Base-by-base conservation (phyloP, 2,329 filamentous ascomycete genomes). In the Colletotrichum salicis region DNA sequence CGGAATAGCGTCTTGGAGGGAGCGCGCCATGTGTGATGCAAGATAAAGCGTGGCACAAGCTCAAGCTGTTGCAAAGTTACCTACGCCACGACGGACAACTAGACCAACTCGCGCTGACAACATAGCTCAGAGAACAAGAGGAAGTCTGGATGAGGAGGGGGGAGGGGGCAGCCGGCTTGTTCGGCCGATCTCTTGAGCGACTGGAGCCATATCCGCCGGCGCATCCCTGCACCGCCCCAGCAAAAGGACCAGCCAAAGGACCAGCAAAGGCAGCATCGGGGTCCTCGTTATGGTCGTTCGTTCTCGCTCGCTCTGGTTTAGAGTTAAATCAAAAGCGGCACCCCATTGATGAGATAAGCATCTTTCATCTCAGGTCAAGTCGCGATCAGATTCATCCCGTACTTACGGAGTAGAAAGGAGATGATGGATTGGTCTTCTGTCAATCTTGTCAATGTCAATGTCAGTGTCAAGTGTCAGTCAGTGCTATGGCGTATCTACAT, bases 161-260 rank as follows among this genome's bases (percentile, higher is more conserved):
- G 7, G 13, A 27, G 33, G 24, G 60, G 19, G 11, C 24, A 41
- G 59, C 33, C 54, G 68, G 69, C 52, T 64, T 55, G 64, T 22
- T 64, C 69, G 69, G 59, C 64, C 65, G 54, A 71, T 71, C 68
- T 59, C 64, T 69, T 41, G 55, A 56, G 65, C 45, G 24, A 51
- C 64, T 69, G 52, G 55, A 60, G 65, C 45, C 41, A 60, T 54
- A 11, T 56, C 19, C 55, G 3, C 65, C 45, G 29, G 52, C n/a
- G 35, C 29, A 69, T 37, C 70, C 69, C 59, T 69, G 70, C 59
- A 64, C 59, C n/a, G 29, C 69, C 59, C 45, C 59, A 64, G 64
- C 64, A 56, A 64, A 71, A 62, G 64, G 58, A 54, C 58, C 41
- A 67, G 57, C 55, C 31, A 65, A 55, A 10, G 41, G 19, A 48